Base-by-base conservation (phyloP, 306 rosid species). In the Castanopsis chinensis region DNA sequence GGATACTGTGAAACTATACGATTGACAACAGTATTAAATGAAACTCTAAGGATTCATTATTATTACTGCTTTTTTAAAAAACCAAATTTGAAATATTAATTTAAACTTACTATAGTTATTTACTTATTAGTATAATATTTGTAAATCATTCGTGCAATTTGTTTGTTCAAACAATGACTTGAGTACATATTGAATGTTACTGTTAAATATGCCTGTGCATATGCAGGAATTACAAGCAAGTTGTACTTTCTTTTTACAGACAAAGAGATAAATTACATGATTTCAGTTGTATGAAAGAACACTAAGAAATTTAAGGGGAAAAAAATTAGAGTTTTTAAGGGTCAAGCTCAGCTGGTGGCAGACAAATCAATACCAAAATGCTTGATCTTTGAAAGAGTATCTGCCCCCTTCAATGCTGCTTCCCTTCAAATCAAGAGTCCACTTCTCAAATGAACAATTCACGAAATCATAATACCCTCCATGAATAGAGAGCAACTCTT, bases 361-460 rank as follows among this genome's bases (percentile, higher is more conserved):
- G 53, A 17, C 75, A 23, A 72, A 41, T 90, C 86, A 93, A 69
- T 75, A 51, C 98, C 97, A 91, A 49, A 81, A 76, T 30, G 83
- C 90, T 69, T 72, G 82, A 74, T 91, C 90, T 83, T 88, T 90
- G 67, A 88, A 77, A 74, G 45, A 19, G 72, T 75, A 85, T 33
- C 55, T 77, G 2, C 30, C 70, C 23, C 73, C 78, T 49, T 49
- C 65, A 78, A 49, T 52, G 67, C 55, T 56, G 78, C 84, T 33
- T 19, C 83, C 67, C 54, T 78, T 54, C 27, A 86, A 52, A 85
- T 93, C 97, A 85, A 95, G 89, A 27, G 89, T 87, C 96, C 99
- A 95, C 80, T 89, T 95, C 85, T 95, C 98, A 91, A 95, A 95
- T 1, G 92, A 67, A 86, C 98, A 92, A 76, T 78, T 89, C 71